Evolutionary conservation across 768 basidiomycete genomes (phyloP).

Genomic region (Tubosaeta brunneosetosa): DNA sequence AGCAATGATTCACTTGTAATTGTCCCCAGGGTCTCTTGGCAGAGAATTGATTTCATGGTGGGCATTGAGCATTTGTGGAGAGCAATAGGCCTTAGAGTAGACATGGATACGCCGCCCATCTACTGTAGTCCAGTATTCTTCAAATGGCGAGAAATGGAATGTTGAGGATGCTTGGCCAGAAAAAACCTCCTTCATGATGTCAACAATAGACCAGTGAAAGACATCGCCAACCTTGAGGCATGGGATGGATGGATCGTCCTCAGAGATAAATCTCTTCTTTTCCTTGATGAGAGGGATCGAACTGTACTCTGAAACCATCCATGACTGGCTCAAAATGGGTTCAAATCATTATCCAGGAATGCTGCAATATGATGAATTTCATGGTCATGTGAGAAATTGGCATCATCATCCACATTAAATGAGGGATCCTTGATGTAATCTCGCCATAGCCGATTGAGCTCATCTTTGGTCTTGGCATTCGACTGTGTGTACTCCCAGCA

Average conservation of each 20-base stretch:
- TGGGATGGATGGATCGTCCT: not conserved
- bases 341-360: not conserved
- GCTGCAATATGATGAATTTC: not conserved
- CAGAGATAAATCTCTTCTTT: not conserved
- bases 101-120: not conserved
- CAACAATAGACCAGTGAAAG: not conserved
- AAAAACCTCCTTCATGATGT: slow-evolving; percentile 4
- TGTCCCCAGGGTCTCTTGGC: not conserved
- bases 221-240: not conserved
- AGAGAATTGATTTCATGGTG: not conserved
- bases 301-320: slow-evolving; percentile 5
- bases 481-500: slow-evolving; percentile 30
- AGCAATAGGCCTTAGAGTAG: not conserved
- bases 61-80: not conserved
- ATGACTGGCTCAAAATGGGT: slow-evolving; percentile 4
- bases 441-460: slow-evolving; percentile 23
- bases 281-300: slow-evolving; percentile 1
- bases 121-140: not conserved
- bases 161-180: not conserved
- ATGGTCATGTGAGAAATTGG: not conserved
- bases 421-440: slow-evolving; percentile 18
- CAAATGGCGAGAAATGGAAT: slow-evolving; percentile 4
- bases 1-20: slow-evolving; percentile 6
- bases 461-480: slow-evolving; percentile 21
- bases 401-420: too few relatives aligned